Base-by-base conservation (phyloP, 306 rosid species). In the Lagenaria siceraria region DNA sequence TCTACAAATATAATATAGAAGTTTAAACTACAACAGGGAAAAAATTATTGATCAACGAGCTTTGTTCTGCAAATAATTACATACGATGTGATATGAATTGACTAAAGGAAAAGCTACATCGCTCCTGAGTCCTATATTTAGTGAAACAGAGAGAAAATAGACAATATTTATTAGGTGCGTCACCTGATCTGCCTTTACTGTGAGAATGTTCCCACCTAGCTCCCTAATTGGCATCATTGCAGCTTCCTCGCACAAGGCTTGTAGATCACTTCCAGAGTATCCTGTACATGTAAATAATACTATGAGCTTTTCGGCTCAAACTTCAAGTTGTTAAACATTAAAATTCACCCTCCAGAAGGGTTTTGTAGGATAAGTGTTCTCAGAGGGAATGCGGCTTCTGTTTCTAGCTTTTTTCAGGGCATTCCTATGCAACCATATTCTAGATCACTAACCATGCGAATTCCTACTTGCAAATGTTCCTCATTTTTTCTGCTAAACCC, bases 171-270 rank as follows among this genome's bases (percentile, higher is more conserved):
- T 46, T 24, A 25, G 3, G 24, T 24, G 42, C 25, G 78, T 80
- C 83, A 86, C 98, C 98, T 95, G 97, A 88, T 89, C 88, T 82
- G 92, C 91, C 58, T 85, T 82, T 51, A 95, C 84, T 38, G 92
- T 95, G 60, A 95, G 97, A 86, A 95, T 92, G 83, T 88, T 71
- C 31, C 95, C 79, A 75, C 98, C 98, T 43, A 95, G 83, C 87
- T 95, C 98, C 82, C 98, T 89, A 74, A 95, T 95, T 58, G 98
- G 98, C 97, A 92, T 92, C 98, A 95, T 86, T 29, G 98, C 98
- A 80, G 98, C 98, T 88, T 95, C 98, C 89, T 92, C 98, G 77
- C 98, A 95, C 87, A 95, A 83, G 46, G 98, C 98, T 90, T 95
- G 98, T 36, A 95, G 88, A 82, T 95, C 98, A 78, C 98, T 95